phyloP scores from a whole-genome alignment of 129 eudicot species.

The Pulicaria dysenterica region DNA sequence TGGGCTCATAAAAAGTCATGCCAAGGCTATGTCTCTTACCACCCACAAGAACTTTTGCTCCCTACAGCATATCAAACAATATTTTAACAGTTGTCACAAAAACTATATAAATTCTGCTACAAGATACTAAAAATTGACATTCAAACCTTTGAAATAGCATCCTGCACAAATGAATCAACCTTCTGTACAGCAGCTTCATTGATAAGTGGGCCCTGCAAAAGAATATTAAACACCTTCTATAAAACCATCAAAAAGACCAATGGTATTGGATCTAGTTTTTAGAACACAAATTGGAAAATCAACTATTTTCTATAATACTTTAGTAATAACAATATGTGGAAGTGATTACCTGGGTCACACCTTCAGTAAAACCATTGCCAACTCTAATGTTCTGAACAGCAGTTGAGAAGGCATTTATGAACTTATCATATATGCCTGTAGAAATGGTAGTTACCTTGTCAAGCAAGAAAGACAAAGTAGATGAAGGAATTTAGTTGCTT shows the following conservation, averaged over 20 bases:
- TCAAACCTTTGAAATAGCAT: slow-evolving; percentile 88
- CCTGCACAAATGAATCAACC: slow-evolving; percentile 75
- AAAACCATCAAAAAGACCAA: no score
- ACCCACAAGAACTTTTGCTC: slow-evolving; percentile 75
- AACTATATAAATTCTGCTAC: neutral
- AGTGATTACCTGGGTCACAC: slow-evolving; percentile 69
- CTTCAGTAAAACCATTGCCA: slow-evolving; percentile 87
- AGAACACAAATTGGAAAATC: neutral
- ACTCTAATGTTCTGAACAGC: slow-evolving; percentile 84
- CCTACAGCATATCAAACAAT: slow-evolving; percentile 42
- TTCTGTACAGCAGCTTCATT: slow-evolving; percentile 87
- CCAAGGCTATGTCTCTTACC: slow-evolving; percentile 86
- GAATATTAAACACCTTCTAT: neutral
- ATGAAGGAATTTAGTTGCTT: neutral
- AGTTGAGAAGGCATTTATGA: slow-evolving; percentile 57
- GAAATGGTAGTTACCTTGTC: slow-evolving; percentile 11
- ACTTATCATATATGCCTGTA: slow-evolving; percentile 87
- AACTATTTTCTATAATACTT: neutral
- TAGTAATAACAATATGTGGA: neutral
- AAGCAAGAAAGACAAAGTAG: slow-evolving; percentile 11
- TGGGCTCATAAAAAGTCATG: slow-evolving; percentile 70
- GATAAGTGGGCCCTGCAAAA: slow-evolving; percentile 84
- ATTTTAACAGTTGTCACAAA: neutral
- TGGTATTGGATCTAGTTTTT: neutral
- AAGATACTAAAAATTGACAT: neutral